phyloP scores from a whole-genome alignment of 225 moss, liverwort and hornwort genomes.

The Bryoerythrophyllum caledonicum region DNA sequence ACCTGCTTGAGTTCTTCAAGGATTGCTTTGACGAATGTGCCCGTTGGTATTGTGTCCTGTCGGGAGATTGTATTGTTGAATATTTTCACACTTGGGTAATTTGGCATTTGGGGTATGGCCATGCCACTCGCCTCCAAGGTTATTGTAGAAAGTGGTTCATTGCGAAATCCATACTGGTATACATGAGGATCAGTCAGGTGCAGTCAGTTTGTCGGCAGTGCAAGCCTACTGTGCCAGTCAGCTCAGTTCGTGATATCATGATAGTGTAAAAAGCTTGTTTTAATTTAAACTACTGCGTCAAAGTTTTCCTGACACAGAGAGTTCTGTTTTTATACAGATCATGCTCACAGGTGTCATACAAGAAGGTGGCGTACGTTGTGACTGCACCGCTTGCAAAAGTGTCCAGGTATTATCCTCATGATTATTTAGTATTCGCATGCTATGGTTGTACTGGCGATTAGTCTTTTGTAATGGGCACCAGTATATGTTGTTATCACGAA shows the following conservation, averaged over 20 bases:
- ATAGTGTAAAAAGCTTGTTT: slow-evolving; percentile 1
- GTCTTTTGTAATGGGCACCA: no score
- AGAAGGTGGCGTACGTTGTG: slow-evolving; percentile 70
- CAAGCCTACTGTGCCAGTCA: neutral
- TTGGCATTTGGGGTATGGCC: no score
- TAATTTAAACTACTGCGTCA: neutral
- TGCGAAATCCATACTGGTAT: neutral
- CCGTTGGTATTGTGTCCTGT: neutral
- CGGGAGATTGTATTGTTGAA: no score
- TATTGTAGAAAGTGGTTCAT: neutral
- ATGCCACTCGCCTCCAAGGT: neutral
- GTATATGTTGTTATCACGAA: no score
- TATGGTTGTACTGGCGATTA: neutral
- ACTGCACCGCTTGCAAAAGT: slow-evolving; percentile 76
- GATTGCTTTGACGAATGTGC: neutral
- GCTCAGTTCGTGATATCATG: neutral
- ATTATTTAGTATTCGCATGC: slow-evolving; percentile 5
- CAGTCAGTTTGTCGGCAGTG: slow-evolving; percentile 7
- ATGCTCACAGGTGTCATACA: slow-evolving; percentile 81
- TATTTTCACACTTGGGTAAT: no score
- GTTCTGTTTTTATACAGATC: slow-evolving; percentile 42
- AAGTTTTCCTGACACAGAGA: neutral
- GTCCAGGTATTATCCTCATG: slow-evolving; percentile 49
- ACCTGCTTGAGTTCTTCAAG: neutral
- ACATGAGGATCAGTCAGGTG: neutral